Evolutionary conservation across 257 asterid genomes (phyloP).

Genomic region (Plantago ovata): DNA sequence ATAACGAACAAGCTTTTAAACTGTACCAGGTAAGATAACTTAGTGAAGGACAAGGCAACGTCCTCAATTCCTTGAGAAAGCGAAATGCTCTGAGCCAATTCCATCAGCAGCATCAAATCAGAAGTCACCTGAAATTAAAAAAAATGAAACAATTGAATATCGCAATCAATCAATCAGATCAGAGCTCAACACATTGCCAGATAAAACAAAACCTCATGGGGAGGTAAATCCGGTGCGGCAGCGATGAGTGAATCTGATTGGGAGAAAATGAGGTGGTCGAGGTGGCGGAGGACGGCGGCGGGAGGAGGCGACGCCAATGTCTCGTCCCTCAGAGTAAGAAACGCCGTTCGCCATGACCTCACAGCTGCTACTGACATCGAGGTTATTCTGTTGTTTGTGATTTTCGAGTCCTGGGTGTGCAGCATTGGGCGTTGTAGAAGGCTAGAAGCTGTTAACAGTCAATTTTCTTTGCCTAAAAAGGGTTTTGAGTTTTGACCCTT

Average conservation of each 20-base stretch:
- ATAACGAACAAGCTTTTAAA: neutral
- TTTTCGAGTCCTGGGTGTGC: neutral
- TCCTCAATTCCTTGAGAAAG: slow-evolving; percentile 33
- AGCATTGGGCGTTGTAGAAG: too few species aligned
- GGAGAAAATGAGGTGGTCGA: slow-evolving; percentile 51
- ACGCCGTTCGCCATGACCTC: slow-evolving; percentile 77
- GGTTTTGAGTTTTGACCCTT: too few species aligned
- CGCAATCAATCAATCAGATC: slow-evolving; percentile 15
- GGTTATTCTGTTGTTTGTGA: neutral
- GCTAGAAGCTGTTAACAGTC: too few species aligned
- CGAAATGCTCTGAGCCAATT: slow-evolving; percentile 46
- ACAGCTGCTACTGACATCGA: slow-evolving; percentile 31
- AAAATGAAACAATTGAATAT: too few species aligned
- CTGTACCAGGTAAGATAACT: slow-evolving; percentile 40
- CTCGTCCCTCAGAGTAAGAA: slow-evolving; percentile 74
- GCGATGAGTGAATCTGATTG: slow-evolving; percentile 49
- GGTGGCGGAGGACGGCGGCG: slow-evolving; percentile 36
- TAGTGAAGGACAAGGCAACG: slow-evolving; percentile 24
- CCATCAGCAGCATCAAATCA: slow-evolving; percentile 63
- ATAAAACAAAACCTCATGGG: slow-evolving; percentile 50
- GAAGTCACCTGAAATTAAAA: slow-evolving; percentile 46
- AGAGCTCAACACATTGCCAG: slow-evolving; percentile 5
- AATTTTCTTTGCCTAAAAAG: too few species aligned
- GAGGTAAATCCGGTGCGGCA: slow-evolving; percentile 57
- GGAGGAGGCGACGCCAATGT: slow-evolving; percentile 42